A percentile compares a stretch with the other conserved stretches of the same genome.
Evolutionary conservation across 2,329 filamentous ascomycete genomes (phyloP).

Genomic region (Neonectria sp.): DNA sequence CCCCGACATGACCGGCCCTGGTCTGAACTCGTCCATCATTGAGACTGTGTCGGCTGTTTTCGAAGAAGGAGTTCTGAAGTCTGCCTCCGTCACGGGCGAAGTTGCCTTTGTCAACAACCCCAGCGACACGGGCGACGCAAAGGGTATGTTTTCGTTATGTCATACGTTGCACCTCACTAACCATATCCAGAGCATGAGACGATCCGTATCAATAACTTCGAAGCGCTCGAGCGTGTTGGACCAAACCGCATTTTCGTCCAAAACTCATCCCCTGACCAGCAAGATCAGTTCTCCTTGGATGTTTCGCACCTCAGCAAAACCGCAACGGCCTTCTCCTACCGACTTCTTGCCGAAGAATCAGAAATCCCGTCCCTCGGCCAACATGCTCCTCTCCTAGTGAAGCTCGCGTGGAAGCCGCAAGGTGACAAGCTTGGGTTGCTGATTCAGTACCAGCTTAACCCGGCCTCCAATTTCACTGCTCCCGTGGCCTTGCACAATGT

Average conservation of each 20-base stretch:
- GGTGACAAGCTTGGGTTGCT: conserved; percentile 89
- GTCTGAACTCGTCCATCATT: conserved; percentile 89
- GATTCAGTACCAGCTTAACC: conserved; percentile 88
- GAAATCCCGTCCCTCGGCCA: conserved; percentile 60
- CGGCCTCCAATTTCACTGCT: conserved; percentile 66
- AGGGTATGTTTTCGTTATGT: conserved; percentile 61
- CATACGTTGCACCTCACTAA: conserved; percentile 8
- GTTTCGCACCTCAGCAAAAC: conserved; percentile 80
- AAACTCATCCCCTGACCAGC: conserved; percentile 73
- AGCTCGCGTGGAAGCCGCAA: conserved; percentile 86
- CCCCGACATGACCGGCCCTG: conserved; percentile 83
- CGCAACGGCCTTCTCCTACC: conserved; percentile 92
- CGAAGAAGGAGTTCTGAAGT: conserved; percentile 79
- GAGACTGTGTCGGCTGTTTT: conserved; percentile 93
- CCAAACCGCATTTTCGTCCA: conserved; percentile 94
- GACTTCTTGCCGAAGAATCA: conserved; percentile 79
- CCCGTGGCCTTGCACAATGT: conserved; percentile 77
- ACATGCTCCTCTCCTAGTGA: conserved; percentile 81
- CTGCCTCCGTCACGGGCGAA: conserved; percentile 85
- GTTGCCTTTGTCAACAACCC: conserved; percentile 88
- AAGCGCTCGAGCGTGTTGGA: conserved; percentile 90
- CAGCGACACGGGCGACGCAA: conserved; percentile 59
- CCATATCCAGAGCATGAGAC: conserved; percentile 68
- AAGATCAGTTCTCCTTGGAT: conserved; percentile 86
- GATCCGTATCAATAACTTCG: conserved; percentile 90